Conservation (phyloP, 345 rosid species). For the Dipteronia dyeriana region DNA sequence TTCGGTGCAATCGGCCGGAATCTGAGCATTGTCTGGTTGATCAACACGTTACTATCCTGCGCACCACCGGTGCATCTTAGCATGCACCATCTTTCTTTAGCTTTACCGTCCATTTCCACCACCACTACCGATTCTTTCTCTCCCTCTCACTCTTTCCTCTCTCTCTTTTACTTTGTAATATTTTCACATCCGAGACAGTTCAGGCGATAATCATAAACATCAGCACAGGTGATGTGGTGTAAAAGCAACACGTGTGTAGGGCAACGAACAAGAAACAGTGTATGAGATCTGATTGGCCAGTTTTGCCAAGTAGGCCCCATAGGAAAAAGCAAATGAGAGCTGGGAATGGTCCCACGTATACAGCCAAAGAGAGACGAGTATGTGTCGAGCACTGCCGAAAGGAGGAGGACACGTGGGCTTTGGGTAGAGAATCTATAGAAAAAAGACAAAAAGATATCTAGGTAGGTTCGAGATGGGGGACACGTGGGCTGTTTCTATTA, state of each 20-base stretch:
- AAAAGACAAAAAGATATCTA: conserved; percentile 10
- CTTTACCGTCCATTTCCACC: conserved; percentile 8
- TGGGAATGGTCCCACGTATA: not conserved
- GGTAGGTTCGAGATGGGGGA: conserved; percentile 34
- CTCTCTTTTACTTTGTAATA: not conserved
- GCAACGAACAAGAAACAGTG: conserved; percentile 4
- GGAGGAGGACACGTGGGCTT: conserved; percentile 24
- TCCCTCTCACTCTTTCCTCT: not conserved
- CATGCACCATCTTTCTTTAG: conserved; percentile 18
- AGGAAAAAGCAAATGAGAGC: not conserved
- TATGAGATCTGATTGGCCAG: conserved; percentile 20
- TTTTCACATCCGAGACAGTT: conserved; percentile 9
- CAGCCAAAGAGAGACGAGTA: conserved; percentile 16
- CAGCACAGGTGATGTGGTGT: not conserved
- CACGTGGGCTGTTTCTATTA: conserved; percentile 31
- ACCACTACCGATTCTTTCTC: not conserved
- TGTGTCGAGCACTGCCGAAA: conserved; percentile 35
- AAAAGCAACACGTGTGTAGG: conserved; percentile 24
- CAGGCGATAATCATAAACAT: conserved; percentile 21
- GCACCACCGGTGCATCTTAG: conserved; percentile 2
- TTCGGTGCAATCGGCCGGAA: conserved; percentile 39
- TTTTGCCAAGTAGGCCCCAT: conserved; percentile 17
- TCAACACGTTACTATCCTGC: conserved; percentile 21
- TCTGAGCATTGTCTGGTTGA: conserved; percentile 29
- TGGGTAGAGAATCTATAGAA: not conserved